Percentiles rank a stretch among this genome's conserved stretches.
Conservation (phyloP, 2,329 filamentous ascomycete genomes). For the Colletotrichum sansevieriae region DNA sequence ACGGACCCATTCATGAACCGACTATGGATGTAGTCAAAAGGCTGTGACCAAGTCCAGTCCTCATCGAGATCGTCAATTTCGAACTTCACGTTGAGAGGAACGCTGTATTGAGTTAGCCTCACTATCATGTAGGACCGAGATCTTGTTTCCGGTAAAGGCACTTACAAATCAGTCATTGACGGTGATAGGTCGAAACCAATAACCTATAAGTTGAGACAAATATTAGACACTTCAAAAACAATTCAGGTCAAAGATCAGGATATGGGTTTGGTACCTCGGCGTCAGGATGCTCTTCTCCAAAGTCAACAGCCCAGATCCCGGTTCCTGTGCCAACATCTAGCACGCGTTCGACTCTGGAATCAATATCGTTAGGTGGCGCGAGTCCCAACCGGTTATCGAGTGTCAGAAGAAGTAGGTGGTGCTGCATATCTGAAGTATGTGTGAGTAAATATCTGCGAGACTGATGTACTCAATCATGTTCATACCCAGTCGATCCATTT, state of each 20-base stretch:
- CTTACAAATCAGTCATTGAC: conserved; percentile 54
- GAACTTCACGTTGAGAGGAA: conserved; percentile 55
- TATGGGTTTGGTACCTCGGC: conserved; percentile 44
- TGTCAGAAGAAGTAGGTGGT: conserved; percentile 64
- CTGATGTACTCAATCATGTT: conserved; percentile 34
- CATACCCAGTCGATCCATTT: conserved; percentile 31
- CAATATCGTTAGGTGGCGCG: neutral
- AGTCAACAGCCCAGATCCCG: conserved; percentile 45
- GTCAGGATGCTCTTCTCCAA: conserved; percentile 53
- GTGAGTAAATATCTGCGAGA: neutral
- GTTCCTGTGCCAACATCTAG: conserved; percentile 45
- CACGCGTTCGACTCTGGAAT: conserved; percentile 30
- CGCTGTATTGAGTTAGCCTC: conserved; percentile 46
- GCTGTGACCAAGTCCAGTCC: conserved; percentile 50
- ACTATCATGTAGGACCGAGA: no score
- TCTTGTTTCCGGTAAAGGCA: no score
- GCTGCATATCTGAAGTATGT: conserved; percentile 57
- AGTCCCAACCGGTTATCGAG: conserved; percentile 46
- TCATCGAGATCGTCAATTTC: conserved; percentile 53
- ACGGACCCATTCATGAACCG: conserved; percentile 67
- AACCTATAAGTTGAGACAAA: conserved; percentile 39
- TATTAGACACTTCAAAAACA: no score
- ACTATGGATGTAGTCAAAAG: conserved; percentile 71
- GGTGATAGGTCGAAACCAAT: conserved; percentile 55
- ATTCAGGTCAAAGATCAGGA: neutral